Percentiles rank a stretch among this genome's conserved stretches.
Evolutionary conservation across 768 basidiomycete genomes (phyloP).

Genomic region (Termitomyces bulborhizus): DNA sequence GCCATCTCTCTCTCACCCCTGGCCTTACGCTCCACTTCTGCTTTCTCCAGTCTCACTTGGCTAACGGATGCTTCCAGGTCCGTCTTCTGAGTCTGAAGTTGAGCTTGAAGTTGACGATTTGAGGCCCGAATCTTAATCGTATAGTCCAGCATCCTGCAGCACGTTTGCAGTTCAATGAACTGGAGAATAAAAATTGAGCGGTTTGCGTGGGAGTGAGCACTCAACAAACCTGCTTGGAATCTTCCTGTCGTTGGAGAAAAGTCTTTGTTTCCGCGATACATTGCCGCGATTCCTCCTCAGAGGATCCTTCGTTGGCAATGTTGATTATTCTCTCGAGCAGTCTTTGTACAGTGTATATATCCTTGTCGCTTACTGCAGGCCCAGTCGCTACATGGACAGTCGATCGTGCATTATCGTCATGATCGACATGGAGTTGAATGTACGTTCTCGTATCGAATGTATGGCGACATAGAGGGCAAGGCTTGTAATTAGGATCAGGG

Average conservation of each 20-base stretch:
- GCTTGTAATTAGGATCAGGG: constrained; percentile 7
- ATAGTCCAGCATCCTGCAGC: constrained; percentile 43
- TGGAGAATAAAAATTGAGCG: constrained; percentile 13
- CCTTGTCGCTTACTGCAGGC: constrained; percentile 30
- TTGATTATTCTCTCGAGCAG: constrained; percentile 48
- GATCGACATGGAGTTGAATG: constrained; percentile 56
- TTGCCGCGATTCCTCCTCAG: constrained; percentile 41
- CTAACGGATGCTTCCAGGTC: constrained; percentile 23
- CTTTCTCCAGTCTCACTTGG: constrained; percentile 28
- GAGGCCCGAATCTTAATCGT: constrained; percentile 31
- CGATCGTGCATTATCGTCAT: constrained; percentile 25
- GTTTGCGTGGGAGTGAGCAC: not conserved
- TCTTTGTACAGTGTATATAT: constrained; percentile 5
- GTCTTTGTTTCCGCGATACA: constrained; percentile 44
- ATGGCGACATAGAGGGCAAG: constrained; percentile 61
- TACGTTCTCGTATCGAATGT: constrained; percentile 34
- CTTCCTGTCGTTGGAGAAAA: constrained; percentile 37
- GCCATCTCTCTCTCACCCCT: constrained; percentile 48
- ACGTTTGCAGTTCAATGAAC: constrained; percentile 47
- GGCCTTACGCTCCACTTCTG: constrained; percentile 29
- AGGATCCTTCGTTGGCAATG: constrained; percentile 51
- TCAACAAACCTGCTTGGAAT: constrained; percentile 36
- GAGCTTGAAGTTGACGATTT: constrained; percentile 29
- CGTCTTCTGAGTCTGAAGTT: constrained; percentile 19
- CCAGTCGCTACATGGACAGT: constrained; percentile 26